Percentiles rank a stretch among this genome's conserved stretches.
These are phyloP conservation scores for Citrus inodora DNA, from an alignment of 345 rosid species.

Conservation along the genomic window DNA sequence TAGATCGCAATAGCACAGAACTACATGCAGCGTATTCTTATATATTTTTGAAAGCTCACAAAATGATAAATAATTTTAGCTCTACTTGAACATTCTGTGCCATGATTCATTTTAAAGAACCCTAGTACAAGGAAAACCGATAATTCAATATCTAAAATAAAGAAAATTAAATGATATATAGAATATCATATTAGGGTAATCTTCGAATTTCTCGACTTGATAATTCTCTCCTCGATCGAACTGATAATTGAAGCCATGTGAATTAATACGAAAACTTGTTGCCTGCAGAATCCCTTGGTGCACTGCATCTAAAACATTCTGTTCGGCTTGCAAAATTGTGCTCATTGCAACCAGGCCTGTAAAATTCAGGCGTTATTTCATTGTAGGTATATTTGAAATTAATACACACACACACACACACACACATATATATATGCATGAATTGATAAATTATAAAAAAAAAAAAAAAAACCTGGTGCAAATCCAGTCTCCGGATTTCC, in stretches of 20 bases:
- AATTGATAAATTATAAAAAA: too few relatives aligned
- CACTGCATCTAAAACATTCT: constrained; percentile 90
- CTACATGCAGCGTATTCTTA: constrained; percentile 20
- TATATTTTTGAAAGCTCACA: constrained; percentile 13
- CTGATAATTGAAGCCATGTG: constrained; percentile 6
- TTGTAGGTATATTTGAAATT: too few relatives aligned
- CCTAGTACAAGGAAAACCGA: constrained; percentile 7
- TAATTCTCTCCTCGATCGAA: constrained; percentile 3
- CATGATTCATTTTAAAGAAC: constrained; percentile 12
- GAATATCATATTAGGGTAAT: too few relatives aligned
- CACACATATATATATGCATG: too few relatives aligned
- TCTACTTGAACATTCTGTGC: constrained; percentile 9
- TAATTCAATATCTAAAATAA: not conserved
- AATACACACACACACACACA: not conserved
- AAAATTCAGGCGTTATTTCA: not conserved
- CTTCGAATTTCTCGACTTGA: too few relatives aligned
- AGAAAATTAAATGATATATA: not conserved
- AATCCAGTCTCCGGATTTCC: constrained; percentile 89
- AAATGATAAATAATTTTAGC: constrained; percentile 19
- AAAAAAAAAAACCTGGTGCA: constrained; percentile 46
- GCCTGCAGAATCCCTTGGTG: constrained; percentile 59
- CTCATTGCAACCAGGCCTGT: constrained; percentile 77
- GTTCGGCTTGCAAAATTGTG: constrained; percentile 93
- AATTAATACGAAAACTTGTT: constrained; percentile 36
- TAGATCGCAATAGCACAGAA: constrained; percentile 10